Base-by-base conservation (phyloP, 768 basidiomycete genomes). In the Pulveroboletus sp. region DNA sequence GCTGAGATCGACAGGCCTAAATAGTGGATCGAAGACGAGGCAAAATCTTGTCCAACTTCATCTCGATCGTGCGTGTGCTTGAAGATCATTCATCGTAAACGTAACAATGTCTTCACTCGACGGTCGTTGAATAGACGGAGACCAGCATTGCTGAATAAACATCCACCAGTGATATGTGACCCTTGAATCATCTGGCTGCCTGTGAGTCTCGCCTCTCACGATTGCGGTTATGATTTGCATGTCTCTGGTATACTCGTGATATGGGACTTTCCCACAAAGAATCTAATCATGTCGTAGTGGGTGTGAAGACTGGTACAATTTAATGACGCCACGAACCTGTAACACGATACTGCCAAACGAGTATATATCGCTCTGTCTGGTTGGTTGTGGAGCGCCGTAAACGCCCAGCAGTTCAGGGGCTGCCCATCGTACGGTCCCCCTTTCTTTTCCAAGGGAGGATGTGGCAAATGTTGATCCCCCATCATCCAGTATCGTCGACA, bases 361-460 rank as follows among this genome's bases (percentile, higher is more conserved):
- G 25, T 52, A 57, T 11, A 57, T 45, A 29, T 55, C 52, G 11
- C 52, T 47, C 36, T 43, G 24, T 33, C 5, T 16, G 4, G 33
- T 33, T 16, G 14, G 33, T 33, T 16, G 10, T 10, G 40, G 16
- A 21, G 33, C 39, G 40, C 8, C 2, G 29, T 32, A 20, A 27
- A 58, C 25, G 17, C 51, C 63, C 50, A 73, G 74, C 5, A 76
- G 51, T 20, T 69, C 57, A 0, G 73, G 62, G 43, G 76, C 75
- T 12, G 74, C 70, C 74, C 74, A 76, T 1, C 75, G 69, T 23
- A 75, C 65, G 21, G 74, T 43, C 13, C 19, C 71, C 21, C 33
- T 37, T 6, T 17, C 20, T 24, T 40, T 38, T 37, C 36, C 21
- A 6, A 14, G 71, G 72, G 13, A 68, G 68, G 40, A 73, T 6